phyloP scores from a whole-genome alignment of 2,329 filamentous ascomycete genomes.

The Atkinsonella hypoxylon region DNA sequence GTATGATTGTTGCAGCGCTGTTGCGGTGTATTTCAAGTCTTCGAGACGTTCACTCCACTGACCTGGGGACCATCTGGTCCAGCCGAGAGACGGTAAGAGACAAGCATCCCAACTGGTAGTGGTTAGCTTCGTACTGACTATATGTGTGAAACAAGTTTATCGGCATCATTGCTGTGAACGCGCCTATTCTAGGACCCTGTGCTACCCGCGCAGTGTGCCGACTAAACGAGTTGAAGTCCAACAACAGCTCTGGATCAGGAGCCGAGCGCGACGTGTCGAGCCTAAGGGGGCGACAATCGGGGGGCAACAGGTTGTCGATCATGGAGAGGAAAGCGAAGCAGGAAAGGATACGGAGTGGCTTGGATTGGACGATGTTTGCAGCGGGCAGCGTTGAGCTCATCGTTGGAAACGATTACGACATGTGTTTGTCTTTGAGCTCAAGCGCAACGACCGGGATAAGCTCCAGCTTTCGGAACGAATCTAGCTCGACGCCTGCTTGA shows the following conservation, averaged over 20 bases:
- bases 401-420: constrained; percentile 8
- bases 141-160: constrained; percentile 21
- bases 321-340: constrained; percentile 8
- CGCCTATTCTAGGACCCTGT: constrained; percentile 15
- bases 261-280: neutral
- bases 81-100: constrained; percentile 25
- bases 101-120: too few relatives aligned
- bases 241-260: neutral
- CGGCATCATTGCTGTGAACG: constrained; percentile 30
- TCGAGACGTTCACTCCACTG: constrained; percentile 22
- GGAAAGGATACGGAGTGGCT: constrained; percentile 10
- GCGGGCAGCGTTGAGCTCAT: constrained; percentile 22
- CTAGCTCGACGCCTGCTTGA: neutral
- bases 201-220: neutral
- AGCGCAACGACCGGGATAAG: neutral
- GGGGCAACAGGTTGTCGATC: neutral
- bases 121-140: neutral
- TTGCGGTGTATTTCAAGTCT: constrained; percentile 29
- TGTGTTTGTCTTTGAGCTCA: neutral
- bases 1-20: constrained; percentile 27
- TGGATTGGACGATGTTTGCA: constrained; percentile 9
- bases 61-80: constrained; percentile 17
- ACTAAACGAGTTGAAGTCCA: constrained; percentile 22
- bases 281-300: neutral
- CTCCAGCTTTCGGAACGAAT: neutral